Evolutionary conservation across 2,329 filamentous ascomycete species (phyloP), one percentile per base, ranked within the genome.

Genomic region (Grosmannia serpens): DNA sequence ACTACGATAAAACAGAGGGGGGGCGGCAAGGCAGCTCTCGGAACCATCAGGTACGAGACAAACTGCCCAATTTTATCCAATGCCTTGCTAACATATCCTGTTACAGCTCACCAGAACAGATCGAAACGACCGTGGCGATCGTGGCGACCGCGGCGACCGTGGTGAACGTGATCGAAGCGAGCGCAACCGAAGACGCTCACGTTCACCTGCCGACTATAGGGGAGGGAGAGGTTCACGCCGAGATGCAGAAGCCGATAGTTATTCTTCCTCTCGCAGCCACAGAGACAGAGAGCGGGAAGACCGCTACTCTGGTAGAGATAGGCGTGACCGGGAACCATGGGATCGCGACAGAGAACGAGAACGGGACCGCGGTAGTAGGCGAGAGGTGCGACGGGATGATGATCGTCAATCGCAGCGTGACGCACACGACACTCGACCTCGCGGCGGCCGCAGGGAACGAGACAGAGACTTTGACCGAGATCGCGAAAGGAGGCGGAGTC

Each of bases 221-320:
- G 77, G 83, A 64, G 81, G 86, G 59, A 78, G 86, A 62, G 73
- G 77, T 59, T 75, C 79, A 65, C 85, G 89, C 65, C 87, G 87
- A 58, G 55, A 55, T 2, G 86, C 89, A 71, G 81, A 83, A 60
- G 69, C 67, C 51, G 91, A 96, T 73, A 85, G 88, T 59, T 97
- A 97, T 74, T 95, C 91, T 24, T 91, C 89, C 7, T 96, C 91
- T 73, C 87, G 92, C 65, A 91, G 87, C 75, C 95, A 96, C 71
- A 84, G 92, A 70, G 92, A 95, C 70, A 81, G 92, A 62, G 92
- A 97, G 75, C 88, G 92, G 62, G 92, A 97, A 73, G 92, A 96
- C 66, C 83, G 91, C 69, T 96, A 96, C 70, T 83, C 84, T 44
- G 86, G 86, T 38, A 82, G 87, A 62, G 81, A 84, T 60, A 76